phyloP scores from a whole-genome alignment of 257 asterid species.

The Salvia splendens region DNA sequence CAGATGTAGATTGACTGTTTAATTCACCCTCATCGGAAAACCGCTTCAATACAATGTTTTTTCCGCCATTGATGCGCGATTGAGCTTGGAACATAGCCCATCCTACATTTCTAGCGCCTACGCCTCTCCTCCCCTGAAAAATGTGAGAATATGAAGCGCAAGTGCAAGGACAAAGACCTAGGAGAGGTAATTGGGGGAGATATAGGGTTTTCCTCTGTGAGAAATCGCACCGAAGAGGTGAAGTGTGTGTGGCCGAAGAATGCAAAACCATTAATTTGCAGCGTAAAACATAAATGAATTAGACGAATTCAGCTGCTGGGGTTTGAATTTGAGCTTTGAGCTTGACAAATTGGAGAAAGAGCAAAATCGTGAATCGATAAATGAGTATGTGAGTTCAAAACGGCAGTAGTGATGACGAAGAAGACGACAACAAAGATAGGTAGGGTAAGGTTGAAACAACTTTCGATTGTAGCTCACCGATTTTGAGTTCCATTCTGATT shows the following conservation, averaged over 20 bases:
- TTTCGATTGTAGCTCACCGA: neutral
- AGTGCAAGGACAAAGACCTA: constrained; percentile 42
- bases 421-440: constrained; percentile 18
- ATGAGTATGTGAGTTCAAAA: constrained; percentile 9
- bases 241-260: constrained; percentile 40
- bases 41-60: constrained; percentile 57
- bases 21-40: constrained; percentile 51
- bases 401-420: constrained; percentile 19
- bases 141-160: constrained; percentile 27
- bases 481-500: no score
- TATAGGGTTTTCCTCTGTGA: constrained; percentile 33
- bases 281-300: constrained; percentile 42
- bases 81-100: constrained; percentile 44
- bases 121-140: constrained; percentile 13
- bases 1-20: constrained; percentile 38
- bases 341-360: neutral
- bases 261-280: constrained; percentile 60
- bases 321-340: neutral
- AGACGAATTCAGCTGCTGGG: neutral
- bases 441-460: constrained; percentile 16
- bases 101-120: constrained; percentile 38
- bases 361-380: neutral
- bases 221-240: constrained; percentile 41
- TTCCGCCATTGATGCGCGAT: constrained; percentile 53
- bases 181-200: constrained; percentile 38